Base-by-base conservation (phyloP, 1,284 basidiomycete species). In the Pseudozyma tsukubaensis region DNA sequence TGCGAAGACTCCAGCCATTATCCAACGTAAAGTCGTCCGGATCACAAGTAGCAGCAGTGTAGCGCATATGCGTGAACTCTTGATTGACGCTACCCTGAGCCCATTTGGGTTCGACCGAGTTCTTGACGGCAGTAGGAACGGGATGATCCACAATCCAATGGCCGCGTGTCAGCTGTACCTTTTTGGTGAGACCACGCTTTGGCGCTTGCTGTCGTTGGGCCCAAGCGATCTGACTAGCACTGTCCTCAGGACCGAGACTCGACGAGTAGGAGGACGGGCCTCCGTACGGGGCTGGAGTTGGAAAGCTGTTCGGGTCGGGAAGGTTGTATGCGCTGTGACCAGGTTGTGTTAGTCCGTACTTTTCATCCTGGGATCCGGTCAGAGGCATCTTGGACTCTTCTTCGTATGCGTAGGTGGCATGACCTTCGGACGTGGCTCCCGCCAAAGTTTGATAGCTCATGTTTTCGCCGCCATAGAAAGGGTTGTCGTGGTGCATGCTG, bases 11-110 rank as follows among this genome's bases (percentile, higher is more conserved):
- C 87, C 87, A 88, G 24, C 96, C 95, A 80, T 89, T 90, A 44
- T 89, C 70, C 32, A 49, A 40, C 4, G 77, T 80, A 80, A 97
- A 98, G 77, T 97, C 94, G 84, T 98, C 95, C 7, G 95, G 94
- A 83, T 97, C 95, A 80, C 90, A 91, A 0, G 94, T 97, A 9
- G 94, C 95, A 4, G 62, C 94, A 8, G 83, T 85, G 71, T 85
- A 86, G 19, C 95, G 89, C 93, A 97, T 94, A 85, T 94, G 92
- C 2, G 93, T 94, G 84, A 94, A 96, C 85, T 99, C 96, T 63
- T 86, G 76, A 29, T 71, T 75, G 18, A 59, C 55, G 18, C 50
- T 54, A 42, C 73, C 78, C 35, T 83, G 72, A 0, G 71, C 87
- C 87, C 91, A 97, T 84, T 92, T 92, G 42, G 88, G 86, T 85